Percentiles rank a stretch among this genome's conserved stretches.
Conservation (phyloP, 108 stramenopile species). For the Fragilaria radians region DNA sequence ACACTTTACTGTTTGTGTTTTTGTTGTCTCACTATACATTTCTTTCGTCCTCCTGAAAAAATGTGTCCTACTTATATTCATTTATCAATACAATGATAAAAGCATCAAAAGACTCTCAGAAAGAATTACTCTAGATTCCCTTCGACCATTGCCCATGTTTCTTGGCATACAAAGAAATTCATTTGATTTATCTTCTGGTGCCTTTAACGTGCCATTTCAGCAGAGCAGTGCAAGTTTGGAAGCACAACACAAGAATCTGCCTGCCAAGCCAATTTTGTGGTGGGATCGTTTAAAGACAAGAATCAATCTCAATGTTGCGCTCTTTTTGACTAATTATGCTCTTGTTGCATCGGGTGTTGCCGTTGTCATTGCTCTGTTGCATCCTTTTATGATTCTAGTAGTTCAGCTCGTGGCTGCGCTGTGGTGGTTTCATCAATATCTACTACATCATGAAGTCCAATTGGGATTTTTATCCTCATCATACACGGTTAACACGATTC, state of each 20-base stretch:
- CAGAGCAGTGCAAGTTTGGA: too few species aligned
- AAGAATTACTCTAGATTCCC: constrained; percentile 59
- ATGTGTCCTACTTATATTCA: constrained; percentile 1
- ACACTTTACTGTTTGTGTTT: background rate
- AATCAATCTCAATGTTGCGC: constrained; percentile 61
- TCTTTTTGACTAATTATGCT: constrained; percentile 81
- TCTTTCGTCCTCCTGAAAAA: background rate
- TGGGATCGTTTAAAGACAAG: constrained; percentile 61
- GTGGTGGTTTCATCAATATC: constrained; percentile 57
- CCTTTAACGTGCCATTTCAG: constrained; percentile 61
- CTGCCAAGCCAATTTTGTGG: constrained; percentile 40
- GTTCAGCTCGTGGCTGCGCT: constrained; percentile 48
- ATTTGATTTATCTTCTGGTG: constrained; percentile 66
- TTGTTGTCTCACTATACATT: background rate
- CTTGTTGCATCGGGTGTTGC: constrained; percentile 53
- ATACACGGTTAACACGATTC: constrained; percentile 49
- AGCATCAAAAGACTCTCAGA: constrained; percentile 15
- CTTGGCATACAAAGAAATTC: constrained; percentile 47
- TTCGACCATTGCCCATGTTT: constrained; percentile 65
- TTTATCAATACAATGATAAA: background rate
- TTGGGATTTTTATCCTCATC: too few species aligned
- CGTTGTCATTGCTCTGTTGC: constrained; percentile 73
- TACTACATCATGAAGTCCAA: constrained; percentile 65
- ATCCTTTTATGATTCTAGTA: constrained; percentile 70
- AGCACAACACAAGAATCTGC: too few species aligned